Percentiles rank a stretch among this genome's conserved stretches.
Conservation (phyloP, 169 alveolate genomes). For the Cryptosporidium sp. region DNA sequence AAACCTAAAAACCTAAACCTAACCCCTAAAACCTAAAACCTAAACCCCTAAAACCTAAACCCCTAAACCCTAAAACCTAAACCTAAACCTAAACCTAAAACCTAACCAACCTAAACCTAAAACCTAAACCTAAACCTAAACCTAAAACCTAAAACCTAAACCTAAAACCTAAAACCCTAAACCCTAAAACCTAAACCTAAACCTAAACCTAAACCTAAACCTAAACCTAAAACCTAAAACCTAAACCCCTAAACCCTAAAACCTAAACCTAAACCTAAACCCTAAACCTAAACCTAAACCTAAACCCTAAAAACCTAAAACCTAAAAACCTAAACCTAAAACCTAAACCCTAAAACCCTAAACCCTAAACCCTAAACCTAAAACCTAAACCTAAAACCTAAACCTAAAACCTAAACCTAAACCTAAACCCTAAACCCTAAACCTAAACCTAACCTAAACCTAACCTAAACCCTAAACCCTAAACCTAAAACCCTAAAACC, state of each 20-base stretch:
- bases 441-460: neutral
- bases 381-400: no score
- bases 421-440: neutral
- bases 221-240: no score
- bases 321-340: constrained; percentile 6
- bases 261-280: neutral
- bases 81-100: no score
- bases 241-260: no score
- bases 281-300: constrained; percentile 24
- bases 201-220: no score
- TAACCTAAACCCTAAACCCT: neutral
- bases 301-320: neutral
- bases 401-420: neutral
- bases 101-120: neutral
- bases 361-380: no score
- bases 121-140: neutral
- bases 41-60: constrained; percentile 3
- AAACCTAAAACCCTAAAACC: no score
- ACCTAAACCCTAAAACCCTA: neutral
- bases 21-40: neutral
- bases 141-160: constrained; percentile 28
- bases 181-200: constrained; percentile 5
- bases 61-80: neutral
- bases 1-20: no score
- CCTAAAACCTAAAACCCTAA: constrained; percentile 14